These are phyloP conservation scores for Solanum appendiculatum DNA, from an alignment of 257 asterid genomes.

Conservation along the genomic window DNA sequence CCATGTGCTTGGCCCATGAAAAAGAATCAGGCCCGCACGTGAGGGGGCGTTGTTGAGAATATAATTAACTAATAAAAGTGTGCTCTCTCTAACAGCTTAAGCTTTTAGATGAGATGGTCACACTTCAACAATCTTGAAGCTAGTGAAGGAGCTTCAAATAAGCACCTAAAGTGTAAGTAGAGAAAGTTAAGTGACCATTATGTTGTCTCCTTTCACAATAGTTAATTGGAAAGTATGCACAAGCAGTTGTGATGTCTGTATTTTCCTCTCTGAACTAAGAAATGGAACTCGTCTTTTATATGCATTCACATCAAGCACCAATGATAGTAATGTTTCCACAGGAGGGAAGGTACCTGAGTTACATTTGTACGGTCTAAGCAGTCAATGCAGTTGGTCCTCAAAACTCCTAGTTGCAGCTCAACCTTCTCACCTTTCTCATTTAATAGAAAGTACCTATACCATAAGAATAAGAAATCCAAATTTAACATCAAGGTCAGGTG, in stretches of 20 bases:
- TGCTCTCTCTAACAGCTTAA: too few species aligned
- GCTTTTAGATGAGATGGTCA: too few species aligned
- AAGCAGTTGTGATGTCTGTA: not conserved
- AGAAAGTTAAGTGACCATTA: not conserved
- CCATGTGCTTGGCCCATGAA: too few species aligned
- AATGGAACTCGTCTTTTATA: not conserved
- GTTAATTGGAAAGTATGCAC: not conserved
- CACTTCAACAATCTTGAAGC: too few species aligned
- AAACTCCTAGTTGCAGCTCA: constrained; percentile 71
- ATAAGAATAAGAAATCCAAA: not conserved
- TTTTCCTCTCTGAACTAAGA: not conserved
- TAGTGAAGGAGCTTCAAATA: not conserved
- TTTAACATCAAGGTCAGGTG: not conserved
- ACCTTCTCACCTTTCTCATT: constrained; percentile 81
- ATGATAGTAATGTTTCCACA: not conserved
- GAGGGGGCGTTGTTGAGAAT: too few species aligned
- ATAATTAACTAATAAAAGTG: too few species aligned
- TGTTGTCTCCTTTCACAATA: not conserved
- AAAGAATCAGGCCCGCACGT: too few species aligned
- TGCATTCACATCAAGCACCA: not conserved
- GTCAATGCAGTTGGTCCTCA: constrained; percentile 87
- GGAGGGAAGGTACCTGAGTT: constrained; percentile 53
- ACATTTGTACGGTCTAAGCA: constrained; percentile 99
- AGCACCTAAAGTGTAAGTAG: not conserved
- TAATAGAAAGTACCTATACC: constrained; percentile 60